phyloP scores from a whole-genome alignment of 768 basidiomycete species.

The Calocybe cyanea region DNA sequence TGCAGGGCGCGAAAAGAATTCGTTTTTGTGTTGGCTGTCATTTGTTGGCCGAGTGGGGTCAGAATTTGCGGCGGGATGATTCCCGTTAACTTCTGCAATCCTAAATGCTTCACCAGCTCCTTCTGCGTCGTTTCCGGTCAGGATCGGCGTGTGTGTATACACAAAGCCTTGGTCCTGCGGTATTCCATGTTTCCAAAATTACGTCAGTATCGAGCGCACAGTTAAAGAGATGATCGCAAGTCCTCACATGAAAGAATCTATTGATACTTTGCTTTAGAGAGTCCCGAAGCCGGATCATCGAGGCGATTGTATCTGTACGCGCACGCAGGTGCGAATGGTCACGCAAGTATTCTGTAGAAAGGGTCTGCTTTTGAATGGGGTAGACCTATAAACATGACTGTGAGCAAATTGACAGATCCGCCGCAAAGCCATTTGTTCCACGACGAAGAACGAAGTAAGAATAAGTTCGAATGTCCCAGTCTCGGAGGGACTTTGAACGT shows the following conservation, averaged over 20 bases:
- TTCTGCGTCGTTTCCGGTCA: conserved; percentile 93
- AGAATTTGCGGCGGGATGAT: conserved; percentile 1
- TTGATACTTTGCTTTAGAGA: conserved; percentile 52
- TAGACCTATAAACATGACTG: conserved; percentile 50
- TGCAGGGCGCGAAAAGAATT: conserved; percentile 74
- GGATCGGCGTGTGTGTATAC: conserved; percentile 78
- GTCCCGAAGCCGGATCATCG: conserved; percentile 75
- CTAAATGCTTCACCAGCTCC: conserved; percentile 93
- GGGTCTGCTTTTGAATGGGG: conserved; percentile 87
- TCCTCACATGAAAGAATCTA: conserved; percentile 66
- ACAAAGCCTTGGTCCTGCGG: conserved; percentile 70
- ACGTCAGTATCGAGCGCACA: neutral
- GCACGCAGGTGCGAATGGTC: conserved; percentile 87
- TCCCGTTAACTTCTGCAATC: conserved; percentile 40
- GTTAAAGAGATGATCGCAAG: neutral
- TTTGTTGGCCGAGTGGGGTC: conserved; percentile 10
- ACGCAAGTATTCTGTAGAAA: conserved; percentile 76
- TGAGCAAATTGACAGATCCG: neutral
- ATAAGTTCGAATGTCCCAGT: neutral
- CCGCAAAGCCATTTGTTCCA: neutral
- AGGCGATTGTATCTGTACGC: conserved; percentile 65
- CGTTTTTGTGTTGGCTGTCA: conserved; percentile 23
- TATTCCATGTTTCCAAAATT: neutral
- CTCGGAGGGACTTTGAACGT: too few species aligned
- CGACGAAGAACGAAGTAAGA: neutral